Evolutionary conservation across 2,329 filamentous ascomycete genomes (phyloP).

Genomic region (Trichoderma oligosporum): DNA sequence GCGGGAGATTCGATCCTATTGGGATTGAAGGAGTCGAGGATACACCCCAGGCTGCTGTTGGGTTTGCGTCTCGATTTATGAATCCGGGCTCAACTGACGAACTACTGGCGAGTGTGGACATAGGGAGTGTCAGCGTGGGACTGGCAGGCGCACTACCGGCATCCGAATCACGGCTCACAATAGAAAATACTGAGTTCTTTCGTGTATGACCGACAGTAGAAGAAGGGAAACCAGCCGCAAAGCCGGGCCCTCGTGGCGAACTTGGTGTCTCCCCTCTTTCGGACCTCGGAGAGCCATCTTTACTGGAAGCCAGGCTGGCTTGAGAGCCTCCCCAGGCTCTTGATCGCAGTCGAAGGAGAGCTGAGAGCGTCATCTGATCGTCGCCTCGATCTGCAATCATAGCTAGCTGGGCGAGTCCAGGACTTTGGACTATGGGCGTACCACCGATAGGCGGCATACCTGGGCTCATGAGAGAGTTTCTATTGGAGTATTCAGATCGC

Average conservation of each 20-base stretch:
- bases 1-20: neutral
- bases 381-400: constrained; percentile 54
- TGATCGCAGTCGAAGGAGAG: constrained; percentile 67
- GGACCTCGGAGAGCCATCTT: constrained; percentile 49
- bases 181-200: constrained; percentile 49
- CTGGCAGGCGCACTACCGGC: constrained; percentile 45
- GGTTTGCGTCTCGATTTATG: neutral
- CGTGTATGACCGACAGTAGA: constrained; percentile 36
- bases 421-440: constrained; percentile 55
- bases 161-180: constrained; percentile 48
- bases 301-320: constrained; percentile 59
- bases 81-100: neutral
- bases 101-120: constrained; percentile 23
- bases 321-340: constrained; percentile 80
- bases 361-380: constrained; percentile 70
- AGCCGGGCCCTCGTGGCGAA: constrained; percentile 37
- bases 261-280: constrained; percentile 47
- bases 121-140: constrained; percentile 47
- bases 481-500: constrained; percentile 89
- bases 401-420: constrained; percentile 74
- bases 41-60: neutral
- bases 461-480: constrained; percentile 83
- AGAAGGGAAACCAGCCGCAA: constrained; percentile 20
- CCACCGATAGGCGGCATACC: constrained; percentile 37
- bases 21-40: neutral